These are phyloP conservation scores for Inonotus obliquus DNA, from an alignment of 1,284 basidiomycete species.

Conservation along the genomic window DNA sequence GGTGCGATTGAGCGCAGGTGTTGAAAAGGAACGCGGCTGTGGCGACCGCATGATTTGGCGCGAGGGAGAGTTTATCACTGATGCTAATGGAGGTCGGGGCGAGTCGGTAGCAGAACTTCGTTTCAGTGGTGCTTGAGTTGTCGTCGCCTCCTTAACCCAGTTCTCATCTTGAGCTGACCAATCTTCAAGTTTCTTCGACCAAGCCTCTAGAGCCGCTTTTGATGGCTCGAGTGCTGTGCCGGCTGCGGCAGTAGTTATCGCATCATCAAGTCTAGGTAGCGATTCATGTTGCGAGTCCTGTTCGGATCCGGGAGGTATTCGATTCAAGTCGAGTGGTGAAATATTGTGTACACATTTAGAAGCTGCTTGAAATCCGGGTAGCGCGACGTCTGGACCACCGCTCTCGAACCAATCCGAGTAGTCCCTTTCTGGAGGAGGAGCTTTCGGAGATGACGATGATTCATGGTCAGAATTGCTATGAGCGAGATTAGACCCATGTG, in stretches of 20 bases:
- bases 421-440: slow-evolving; percentile 37
- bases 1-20: not conserved
- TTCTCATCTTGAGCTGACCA: slow-evolving; percentile 45
- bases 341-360: slow-evolving; percentile 8
- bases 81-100: slow-evolving; percentile 3
- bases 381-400: not conserved
- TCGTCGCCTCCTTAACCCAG: not conserved
- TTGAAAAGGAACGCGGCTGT: slow-evolving; percentile 12
- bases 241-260: slow-evolving; percentile 29
- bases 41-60: not conserved
- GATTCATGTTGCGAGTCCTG: not conserved
- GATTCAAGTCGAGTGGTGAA: not conserved
- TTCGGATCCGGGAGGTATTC: not conserved
- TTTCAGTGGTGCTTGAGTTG: not conserved
- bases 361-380: slow-evolving; percentile 10
- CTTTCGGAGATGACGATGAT: slow-evolving; percentile 40
- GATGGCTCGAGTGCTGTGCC: slow-evolving; percentile 43
- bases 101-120: not conserved
- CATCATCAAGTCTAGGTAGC: not conserved
- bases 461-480: slow-evolving; percentile 17
- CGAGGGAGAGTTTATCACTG: slow-evolving; percentile 4
- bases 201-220: slow-evolving; percentile 50
- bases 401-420: slow-evolving; percentile 56
- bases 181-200: slow-evolving; percentile 46
- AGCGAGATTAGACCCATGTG: not conserved